Base-by-base conservation (phyloP, 345 rosid species). In the Atalantia buxifolia region DNA sequence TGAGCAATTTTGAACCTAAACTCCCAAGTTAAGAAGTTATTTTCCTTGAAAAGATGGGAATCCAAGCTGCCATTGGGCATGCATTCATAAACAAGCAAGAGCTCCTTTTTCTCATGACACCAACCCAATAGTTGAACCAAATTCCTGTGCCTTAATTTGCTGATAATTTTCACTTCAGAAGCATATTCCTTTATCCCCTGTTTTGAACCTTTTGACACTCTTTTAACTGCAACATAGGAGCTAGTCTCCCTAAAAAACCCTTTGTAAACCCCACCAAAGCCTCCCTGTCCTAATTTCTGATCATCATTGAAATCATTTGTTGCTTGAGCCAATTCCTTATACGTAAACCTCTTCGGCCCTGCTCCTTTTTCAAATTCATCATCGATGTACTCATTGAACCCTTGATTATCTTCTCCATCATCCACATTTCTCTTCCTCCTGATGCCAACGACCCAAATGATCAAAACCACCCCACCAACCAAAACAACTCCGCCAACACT, bases 121-220 rank as follows among this genome's bases (percentile, higher is more conserved):
- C 86, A 83, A 4, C 86, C 79, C 0, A 81, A 14, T 21, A 83
- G 82, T 66, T 81, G 75, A 12, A 83, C 84, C 69, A 83, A 60
- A 69, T 86, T 83, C 50, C 62, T 70, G 9, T 83, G 86, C 78
- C 83, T 24, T 35, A 77, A 27, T 33, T 50, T 74, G 68, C 86
- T 81, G 30, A 86, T 81, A 70, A 79, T 77, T 74, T 70, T 74
- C 65, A 85, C 86, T 79, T 85, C 84, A 1, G 78, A 67, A 10
- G 72, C 71, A 9, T 65, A 78, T 28, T 62, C 83, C 71, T 85
- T 75, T 5, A 82, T 33, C 1, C 82, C 85, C 50, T 80, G 82
- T 60, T 59, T 72, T 40, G 81, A 83, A 45, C 75, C 72, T 38
- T 55, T 64, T 1, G 74, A 74, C 1, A 82, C 75, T 48, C 64